Evolutionary conservation across 2,329 filamentous ascomycete genomes (phyloP).

Genomic region (Ceratocystis diversiconidia): DNA sequence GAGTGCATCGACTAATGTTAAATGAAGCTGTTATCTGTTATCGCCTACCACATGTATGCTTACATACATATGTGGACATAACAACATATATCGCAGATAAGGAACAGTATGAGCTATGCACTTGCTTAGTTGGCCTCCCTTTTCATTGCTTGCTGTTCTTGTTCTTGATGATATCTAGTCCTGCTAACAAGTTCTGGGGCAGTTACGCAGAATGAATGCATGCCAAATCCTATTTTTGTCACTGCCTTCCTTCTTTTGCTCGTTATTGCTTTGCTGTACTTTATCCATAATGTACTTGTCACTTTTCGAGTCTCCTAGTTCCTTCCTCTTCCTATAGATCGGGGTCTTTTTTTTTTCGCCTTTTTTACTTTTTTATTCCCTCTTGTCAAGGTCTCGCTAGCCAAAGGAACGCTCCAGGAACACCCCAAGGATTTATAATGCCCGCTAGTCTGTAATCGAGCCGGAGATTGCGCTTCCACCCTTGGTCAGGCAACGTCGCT

Average conservation of each 20-base stretch:
- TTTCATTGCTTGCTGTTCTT: no score
- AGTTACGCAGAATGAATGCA: neutral
- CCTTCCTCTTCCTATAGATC: neutral
- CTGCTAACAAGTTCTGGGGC: no score
- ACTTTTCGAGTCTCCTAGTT: neutral
- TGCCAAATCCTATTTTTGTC: neutral
- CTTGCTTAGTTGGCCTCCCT: no score
- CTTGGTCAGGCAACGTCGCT: neutral
- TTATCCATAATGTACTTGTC: no score
- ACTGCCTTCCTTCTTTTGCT: neutral
- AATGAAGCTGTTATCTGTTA: neutral
- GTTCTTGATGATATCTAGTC: no score
- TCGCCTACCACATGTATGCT: neutral
- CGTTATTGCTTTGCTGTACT: neutral
- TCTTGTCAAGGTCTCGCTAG: neutral
- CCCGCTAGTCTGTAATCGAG: neutral
- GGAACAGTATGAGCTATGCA: no score
- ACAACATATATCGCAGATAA: no score
- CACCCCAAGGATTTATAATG: neutral
- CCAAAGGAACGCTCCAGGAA: neutral
- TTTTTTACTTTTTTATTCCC: neutral
- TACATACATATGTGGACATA: no score
- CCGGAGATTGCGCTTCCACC: conserved; percentile 1
- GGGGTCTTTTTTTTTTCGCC: neutral
- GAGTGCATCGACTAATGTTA: neutral